Evolutionary conservation across 495 filamentous ascomycete species (phyloP).

Genomic region (Penicillium soppii): DNA sequence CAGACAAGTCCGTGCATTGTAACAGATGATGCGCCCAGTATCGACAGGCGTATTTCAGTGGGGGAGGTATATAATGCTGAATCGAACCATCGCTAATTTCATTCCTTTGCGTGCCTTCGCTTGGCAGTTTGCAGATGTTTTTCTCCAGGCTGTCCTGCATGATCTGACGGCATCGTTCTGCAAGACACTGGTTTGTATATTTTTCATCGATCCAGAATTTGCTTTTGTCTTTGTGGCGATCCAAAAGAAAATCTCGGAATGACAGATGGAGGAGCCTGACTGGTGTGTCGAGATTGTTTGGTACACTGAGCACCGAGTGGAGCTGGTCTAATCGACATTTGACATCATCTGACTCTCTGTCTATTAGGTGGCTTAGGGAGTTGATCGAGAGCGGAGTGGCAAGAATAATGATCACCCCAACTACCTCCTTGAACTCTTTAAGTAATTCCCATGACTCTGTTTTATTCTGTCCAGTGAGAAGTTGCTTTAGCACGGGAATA

Average conservation of each 20-base stretch:
- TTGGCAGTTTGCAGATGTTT: constrained; percentile 35
- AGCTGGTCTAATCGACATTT: constrained; percentile 1
- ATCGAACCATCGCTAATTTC: constrained; percentile 22
- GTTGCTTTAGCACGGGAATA: constrained; percentile 17
- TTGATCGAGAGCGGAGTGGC: constrained; percentile 8
- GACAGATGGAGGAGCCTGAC: constrained; percentile 6
- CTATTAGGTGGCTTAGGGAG: constrained; percentile 1
- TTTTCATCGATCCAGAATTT: neutral
- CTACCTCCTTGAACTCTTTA: constrained; percentile 12
- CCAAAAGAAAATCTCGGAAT: constrained; percentile 10
- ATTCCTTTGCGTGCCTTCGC: constrained; percentile 16
- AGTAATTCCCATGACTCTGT: neutral
- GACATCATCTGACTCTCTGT: neutral
- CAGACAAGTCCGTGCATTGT: neutral
- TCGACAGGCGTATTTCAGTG: constrained; percentile 39
- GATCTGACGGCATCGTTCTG: neutral
- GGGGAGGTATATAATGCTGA: constrained; percentile 17
- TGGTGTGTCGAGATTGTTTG: constrained; percentile 14
- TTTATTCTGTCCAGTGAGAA: constrained; percentile 2
- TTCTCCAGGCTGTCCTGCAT: constrained; percentile 26
- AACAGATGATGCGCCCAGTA: constrained; percentile 47
- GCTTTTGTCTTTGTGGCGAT: neutral
- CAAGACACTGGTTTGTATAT: neutral
- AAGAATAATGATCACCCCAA: constrained; percentile 17
- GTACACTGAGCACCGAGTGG: constrained; percentile 12